phyloP scores from a whole-genome alignment of 441 rosid genomes.

The Corymbia citriodora region DNA sequence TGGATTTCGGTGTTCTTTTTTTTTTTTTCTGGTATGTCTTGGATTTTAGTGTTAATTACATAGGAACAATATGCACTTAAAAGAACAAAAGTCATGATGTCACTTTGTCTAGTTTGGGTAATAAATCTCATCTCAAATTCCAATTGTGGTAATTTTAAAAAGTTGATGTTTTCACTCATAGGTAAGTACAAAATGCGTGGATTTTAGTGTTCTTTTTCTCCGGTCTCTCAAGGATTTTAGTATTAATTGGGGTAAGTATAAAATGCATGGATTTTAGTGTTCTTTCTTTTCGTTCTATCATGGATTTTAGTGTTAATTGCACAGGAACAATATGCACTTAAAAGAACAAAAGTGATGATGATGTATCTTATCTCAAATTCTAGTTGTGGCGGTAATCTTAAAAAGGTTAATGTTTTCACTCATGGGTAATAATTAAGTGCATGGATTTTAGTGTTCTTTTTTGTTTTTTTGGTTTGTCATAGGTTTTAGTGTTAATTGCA shows the following conservation, averaged over 20 bases:
- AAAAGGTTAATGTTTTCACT: no score
- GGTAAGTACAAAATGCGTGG: no score
- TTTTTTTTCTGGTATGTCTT: neutral
- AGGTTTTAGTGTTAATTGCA: no score
- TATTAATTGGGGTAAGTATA: no score
- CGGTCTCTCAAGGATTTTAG: no score
- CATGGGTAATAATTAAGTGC: neutral
- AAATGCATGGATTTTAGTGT: no score
- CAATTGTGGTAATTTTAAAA: no score
- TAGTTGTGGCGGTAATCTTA: neutral
- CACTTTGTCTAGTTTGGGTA: neutral
- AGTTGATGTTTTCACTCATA: neutral
- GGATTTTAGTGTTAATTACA: neutral
- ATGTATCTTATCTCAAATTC: neutral
- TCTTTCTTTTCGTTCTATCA: neutral
- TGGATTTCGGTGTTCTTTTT: neutral
- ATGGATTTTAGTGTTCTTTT: neutral
- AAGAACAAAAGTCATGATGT: neutral
- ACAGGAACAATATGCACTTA: neutral
- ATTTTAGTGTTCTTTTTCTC: no score
- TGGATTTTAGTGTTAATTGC: neutral
- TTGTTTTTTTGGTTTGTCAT: no score
- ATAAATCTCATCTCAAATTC: neutral
- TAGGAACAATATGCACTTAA: neutral
- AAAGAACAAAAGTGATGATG: neutral